phyloP scores from a whole-genome alignment of 106 monocot genomes.

The Allium sativum region DNA sequence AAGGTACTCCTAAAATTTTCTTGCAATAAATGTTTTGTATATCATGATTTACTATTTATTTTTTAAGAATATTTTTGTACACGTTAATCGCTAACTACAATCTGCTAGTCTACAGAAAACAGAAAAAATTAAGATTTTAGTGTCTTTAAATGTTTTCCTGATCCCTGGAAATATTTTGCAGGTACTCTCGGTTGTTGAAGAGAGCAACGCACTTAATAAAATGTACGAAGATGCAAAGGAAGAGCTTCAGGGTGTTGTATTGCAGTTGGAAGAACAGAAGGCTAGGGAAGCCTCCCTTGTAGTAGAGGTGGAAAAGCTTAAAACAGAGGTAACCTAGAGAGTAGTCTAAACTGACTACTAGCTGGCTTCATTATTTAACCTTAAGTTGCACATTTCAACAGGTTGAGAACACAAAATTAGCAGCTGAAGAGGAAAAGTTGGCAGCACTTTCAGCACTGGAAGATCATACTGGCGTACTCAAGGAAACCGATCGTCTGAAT shows the following conservation, averaged over 20 bases:
- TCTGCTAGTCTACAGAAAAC: background rate
- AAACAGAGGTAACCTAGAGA: slow-evolving; percentile 33
- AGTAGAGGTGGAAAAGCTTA: slow-evolving; percentile 28
- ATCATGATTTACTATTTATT: too few species aligned
- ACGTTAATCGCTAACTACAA: too few species aligned
- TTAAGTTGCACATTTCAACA: slow-evolving; percentile 18
- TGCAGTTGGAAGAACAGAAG: slow-evolving; percentile 47
- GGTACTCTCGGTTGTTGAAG: slow-evolving; percentile 56
- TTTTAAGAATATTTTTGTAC: too few species aligned
- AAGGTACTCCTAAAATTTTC: too few species aligned
- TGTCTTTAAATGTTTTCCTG: slow-evolving; percentile 2
- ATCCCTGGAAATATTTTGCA: slow-evolving; percentile 12
- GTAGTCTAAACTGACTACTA: slow-evolving; percentile 3
- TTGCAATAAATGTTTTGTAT: too few species aligned
- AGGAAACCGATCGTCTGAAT: slow-evolving; percentile 36
- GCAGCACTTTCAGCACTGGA: slow-evolving; percentile 22
- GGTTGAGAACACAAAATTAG: slow-evolving; percentile 36
- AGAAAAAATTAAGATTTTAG: background rate
- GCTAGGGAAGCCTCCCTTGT: slow-evolving; percentile 30
- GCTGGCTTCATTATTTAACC: background rate
- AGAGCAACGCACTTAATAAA: slow-evolving; percentile 37
- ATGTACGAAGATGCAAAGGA: slow-evolving; percentile 46
- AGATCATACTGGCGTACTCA: slow-evolving; percentile 24
- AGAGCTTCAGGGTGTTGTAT: slow-evolving; percentile 31
- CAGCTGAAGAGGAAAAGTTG: slow-evolving; percentile 39